phyloP scores from a whole-genome alignment of 2,329 filamentous ascomycete genomes.

The Fusarium tjaetaba region DNA sequence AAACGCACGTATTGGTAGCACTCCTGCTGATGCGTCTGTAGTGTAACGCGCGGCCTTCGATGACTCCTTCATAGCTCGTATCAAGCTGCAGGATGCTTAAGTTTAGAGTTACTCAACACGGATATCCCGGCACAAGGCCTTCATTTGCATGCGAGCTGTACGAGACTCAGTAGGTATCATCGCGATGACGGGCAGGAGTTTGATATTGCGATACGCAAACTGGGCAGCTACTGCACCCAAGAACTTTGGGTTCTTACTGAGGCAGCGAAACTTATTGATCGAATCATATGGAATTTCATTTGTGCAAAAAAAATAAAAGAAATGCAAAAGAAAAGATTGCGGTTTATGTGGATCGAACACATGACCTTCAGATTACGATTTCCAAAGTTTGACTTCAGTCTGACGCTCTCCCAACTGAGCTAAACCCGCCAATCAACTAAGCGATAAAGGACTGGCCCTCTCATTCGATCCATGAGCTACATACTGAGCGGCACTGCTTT shows the following conservation, averaged over 20 bases:
- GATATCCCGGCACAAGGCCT: neutral
- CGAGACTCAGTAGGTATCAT: neutral
- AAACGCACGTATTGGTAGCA: neutral
- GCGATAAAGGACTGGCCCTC: no score
- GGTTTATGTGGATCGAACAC: slow-evolving; percentile 34
- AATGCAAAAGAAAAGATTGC: neutral
- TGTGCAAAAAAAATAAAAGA: neutral
- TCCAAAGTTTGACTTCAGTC: slow-evolving; percentile 27
- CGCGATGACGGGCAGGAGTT: neutral
- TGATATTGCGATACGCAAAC: neutral
- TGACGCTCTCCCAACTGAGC: slow-evolving; percentile 34
- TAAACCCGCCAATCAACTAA: slow-evolving; percentile 25
- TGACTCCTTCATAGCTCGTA: neutral
- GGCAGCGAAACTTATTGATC: rapidly evolving
- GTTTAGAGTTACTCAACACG: neutral
- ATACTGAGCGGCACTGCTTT: no score
- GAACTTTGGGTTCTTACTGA: rapidly evolving
- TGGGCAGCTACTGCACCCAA: neutral
- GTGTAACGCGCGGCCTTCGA: neutral
- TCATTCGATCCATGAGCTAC: no score
- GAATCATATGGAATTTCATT: neutral
- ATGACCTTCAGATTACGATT: slow-evolving; percentile 27
- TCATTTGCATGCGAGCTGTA: no score
- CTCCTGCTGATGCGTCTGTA: neutral
- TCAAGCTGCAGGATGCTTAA: neutral